A percentile compares a stretch with the other conserved stretches of the same genome.
phyloP scores from a whole-genome alignment of 805 yeast species.

The Metschnikowia similis region DNA sequence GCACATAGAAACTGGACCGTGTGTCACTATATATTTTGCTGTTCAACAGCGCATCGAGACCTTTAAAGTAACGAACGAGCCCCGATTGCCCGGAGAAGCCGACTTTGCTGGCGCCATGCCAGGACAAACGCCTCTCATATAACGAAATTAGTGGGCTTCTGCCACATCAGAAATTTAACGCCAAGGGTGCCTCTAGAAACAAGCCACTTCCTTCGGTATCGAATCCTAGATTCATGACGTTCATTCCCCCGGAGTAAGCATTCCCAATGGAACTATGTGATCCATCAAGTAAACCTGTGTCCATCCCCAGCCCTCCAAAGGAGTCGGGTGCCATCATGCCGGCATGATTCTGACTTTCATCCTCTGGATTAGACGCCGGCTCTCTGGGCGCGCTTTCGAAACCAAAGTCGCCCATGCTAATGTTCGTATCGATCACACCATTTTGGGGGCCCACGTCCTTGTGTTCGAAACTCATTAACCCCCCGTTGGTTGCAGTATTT shows the following conservation, averaged over 20 bases:
- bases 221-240: slow-evolving; percentile 1
- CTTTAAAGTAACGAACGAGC: neutral
- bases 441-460: neutral
- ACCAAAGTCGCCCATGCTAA: neutral
- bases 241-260: neutral
- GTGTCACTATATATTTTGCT: neutral
- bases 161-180: neutral
- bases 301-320: neutral
- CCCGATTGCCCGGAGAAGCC: neutral
- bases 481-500: neutral
- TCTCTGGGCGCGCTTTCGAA: neutral
- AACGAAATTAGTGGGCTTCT: too few species aligned
- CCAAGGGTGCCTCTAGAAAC: slow-evolving; percentile 1
- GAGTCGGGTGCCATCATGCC: slow-evolving; percentile 4
- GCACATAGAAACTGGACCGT: neutral
- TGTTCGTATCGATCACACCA: slow-evolving; percentile 1
- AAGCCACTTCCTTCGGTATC: slow-evolving; percentile 1
- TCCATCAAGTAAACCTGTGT: neutral
- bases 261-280: neutral
- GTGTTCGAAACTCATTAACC: neutral
- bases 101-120: neutral
- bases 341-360: neutral
- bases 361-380: neutral
- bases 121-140: neutral
- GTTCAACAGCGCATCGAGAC: neutral